A percentile compares a stretch with the other conserved stretches of the same genome.
phyloP scores from a whole-genome alignment of 306 rosid genomes.

The Trifolium repens region DNA sequence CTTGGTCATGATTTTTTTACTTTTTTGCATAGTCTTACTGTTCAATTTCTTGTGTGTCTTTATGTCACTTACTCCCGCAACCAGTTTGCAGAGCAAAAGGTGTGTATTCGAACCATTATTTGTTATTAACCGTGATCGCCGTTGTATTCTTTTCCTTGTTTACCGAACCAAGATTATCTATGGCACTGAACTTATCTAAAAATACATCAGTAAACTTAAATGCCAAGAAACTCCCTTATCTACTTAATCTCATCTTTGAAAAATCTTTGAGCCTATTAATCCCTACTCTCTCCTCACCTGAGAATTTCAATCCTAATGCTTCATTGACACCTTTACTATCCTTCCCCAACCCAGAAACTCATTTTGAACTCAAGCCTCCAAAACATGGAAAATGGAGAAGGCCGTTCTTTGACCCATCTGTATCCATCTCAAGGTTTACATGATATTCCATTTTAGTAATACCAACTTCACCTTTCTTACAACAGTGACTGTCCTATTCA shows the following conservation, averaged over 20 bases:
- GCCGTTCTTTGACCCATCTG: constrained; percentile 23
- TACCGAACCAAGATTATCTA: constrained; percentile 39
- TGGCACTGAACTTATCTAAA: constrained; percentile 30
- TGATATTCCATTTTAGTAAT: constrained; percentile 40
- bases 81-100: not conserved
- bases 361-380: not conserved
- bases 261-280: constrained; percentile 24
- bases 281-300: constrained; percentile 6
- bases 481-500: constrained; percentile 37
- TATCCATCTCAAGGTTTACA: constrained; percentile 43
- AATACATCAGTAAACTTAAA: constrained; percentile 22
- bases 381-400: constrained; percentile 42
- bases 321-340: no score
- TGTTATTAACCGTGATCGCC: constrained; percentile 15
- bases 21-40: not conserved
- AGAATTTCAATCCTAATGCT: constrained; percentile 1
- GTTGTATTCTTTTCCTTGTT: constrained; percentile 35
- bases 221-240: constrained; percentile 40
- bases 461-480: constrained; percentile 42
- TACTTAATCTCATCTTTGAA: constrained; percentile 6
- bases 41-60: constrained; percentile 18
- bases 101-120: constrained; percentile 23
- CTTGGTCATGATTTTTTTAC: no score
- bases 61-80: constrained; percentile 32
- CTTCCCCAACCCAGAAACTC: constrained; percentile 33